Evolutionary conservation across 2,329 filamentous ascomycete genomes (phyloP).

Genomic region (Paradendryphiella salina): DNA sequence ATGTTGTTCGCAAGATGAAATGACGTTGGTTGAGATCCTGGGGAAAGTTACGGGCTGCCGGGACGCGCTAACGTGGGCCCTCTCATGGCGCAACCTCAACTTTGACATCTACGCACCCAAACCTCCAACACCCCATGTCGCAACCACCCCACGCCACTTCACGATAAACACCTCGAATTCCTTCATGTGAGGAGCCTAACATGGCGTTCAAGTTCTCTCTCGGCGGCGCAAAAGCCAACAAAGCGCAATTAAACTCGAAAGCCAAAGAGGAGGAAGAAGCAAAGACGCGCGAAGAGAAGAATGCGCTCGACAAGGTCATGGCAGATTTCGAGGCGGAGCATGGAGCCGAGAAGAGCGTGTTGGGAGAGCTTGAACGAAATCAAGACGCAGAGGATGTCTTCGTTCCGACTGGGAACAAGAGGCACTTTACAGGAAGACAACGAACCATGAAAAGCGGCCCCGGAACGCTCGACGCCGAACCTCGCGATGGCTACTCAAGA

Average conservation of each 20-base stretch:
- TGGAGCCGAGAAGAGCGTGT: conserved; percentile 27
- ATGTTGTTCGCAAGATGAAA: not conserved
- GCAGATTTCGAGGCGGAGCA: conserved; percentile 40
- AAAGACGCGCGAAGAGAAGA: conserved; percentile 38
- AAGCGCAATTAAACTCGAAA: conserved; percentile 32
- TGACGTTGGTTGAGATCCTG: conserved; percentile 7
- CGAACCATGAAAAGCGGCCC: conserved; percentile 41
- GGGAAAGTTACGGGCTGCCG: not conserved
- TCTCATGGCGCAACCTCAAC: conserved; percentile 15
- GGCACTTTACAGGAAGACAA: conserved; percentile 37
- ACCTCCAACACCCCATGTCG: not conserved
- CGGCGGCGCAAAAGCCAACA: conserved; percentile 29
- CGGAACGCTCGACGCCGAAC: conserved; percentile 37
- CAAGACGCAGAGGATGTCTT: conserved; percentile 31
- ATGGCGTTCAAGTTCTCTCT: conserved; percentile 42
- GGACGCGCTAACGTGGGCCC: conserved; percentile 21
- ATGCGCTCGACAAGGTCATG: conserved; percentile 38
- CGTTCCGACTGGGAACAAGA: conserved; percentile 35
- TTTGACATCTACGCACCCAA: not conserved
- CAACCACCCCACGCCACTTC: not conserved
- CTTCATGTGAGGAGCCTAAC: not conserved
- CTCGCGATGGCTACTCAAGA: conserved; percentile 26
- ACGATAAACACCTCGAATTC: not conserved
- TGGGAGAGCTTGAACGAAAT: conserved; percentile 29
- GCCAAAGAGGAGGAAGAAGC: conserved; percentile 38